Base-by-base conservation (phyloP, 2,329 filamentous ascomycete genomes). In the Bipolaris zeicola region DNA sequence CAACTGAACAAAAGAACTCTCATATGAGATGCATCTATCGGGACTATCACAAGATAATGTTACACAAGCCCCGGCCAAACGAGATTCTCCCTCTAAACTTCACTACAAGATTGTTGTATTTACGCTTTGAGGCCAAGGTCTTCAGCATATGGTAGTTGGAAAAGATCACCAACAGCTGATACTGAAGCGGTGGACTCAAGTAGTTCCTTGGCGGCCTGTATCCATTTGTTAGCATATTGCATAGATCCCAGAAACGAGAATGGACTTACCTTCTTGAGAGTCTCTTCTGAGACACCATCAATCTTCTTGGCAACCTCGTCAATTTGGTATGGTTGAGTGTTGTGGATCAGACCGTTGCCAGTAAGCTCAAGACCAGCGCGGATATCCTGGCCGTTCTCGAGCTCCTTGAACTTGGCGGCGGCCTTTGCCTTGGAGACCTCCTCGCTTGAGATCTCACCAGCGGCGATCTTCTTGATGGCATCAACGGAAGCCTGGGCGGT, bases 41-140 rank as follows among this genome's bases (percentile, higher is more conserved):
- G 71, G 67, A 74, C 73, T 73, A 72, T 74, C 72, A 76, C 71
- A 76, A 63, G 69, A 64, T 77, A 75, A 73, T 77, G 74, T 68
- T 76, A 76, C 73, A 77, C 67, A 74, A 65, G 65, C 64, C 67
- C 65, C 66, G 56, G 60, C 66, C 60, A 67, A 68, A 64, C 60
- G 62, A 70, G 58, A 68, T 73, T 71, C 66, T 66, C 58, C 68
- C 64, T 64, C 62, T 63, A 66, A 62, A 50, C 55, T 64, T 58
- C 60, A 56, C 63, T 60, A 60, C 63, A 58, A 62, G 49, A 58
- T 52, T 52, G 61, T 61, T 67, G 65, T 79, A 80, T 86, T 86
- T 96, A 99, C 85, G 96, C 92, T 78, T 89, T 91, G 76, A 99
- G 86, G 70, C 94, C 96, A 77, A 99, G 84, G 76, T 99, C 95